A percentile compares a stretch with the other conserved stretches of the same genome.
These are phyloP conservation scores for Boletellus emodensis DNA, from an alignment of 768 basidiomycete species.

Conservation along the genomic window DNA sequence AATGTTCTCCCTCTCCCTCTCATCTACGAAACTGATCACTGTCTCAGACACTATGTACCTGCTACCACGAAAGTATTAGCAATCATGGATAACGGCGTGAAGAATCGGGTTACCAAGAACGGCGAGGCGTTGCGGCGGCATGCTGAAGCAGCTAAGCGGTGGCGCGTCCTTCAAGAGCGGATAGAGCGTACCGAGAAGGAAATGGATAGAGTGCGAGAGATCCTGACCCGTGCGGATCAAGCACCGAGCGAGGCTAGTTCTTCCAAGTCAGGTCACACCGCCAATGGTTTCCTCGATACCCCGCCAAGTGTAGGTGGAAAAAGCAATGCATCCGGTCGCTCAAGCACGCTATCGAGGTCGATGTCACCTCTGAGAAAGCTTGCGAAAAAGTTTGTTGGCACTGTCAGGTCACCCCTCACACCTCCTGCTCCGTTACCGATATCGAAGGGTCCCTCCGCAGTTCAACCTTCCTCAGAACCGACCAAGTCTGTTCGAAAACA, in stretches of 20 bases:
- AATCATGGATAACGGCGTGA: slow-evolving; percentile 92
- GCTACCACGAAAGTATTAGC: slow-evolving; percentile 88
- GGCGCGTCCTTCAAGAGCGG: slow-evolving; percentile 75
- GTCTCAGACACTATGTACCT: slow-evolving; percentile 84
- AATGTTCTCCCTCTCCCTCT: slow-evolving; percentile 19
- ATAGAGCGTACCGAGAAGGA: slow-evolving; percentile 78
- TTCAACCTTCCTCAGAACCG: slow-evolving; percentile 57
- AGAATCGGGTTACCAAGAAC: slow-evolving; percentile 92
- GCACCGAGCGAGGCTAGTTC: slow-evolving; percentile 67
- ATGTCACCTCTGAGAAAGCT: slow-evolving; percentile 80
- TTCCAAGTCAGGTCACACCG: slow-evolving; percentile 54
- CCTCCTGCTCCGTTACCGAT: slow-evolving; percentile 45
- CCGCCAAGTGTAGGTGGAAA: slow-evolving; percentile 50
- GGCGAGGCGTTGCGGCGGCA: slow-evolving; percentile 90
- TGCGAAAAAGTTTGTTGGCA: slow-evolving; percentile 64
- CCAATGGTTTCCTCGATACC: slow-evolving; percentile 62
- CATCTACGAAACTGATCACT: slow-evolving; percentile 11
- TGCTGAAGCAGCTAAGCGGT: slow-evolving; percentile 83
- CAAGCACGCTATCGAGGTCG: slow-evolving; percentile 57
- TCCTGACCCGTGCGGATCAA: slow-evolving; percentile 48
- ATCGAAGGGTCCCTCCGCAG: slow-evolving; percentile 36
- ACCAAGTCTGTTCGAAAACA: slow-evolving; percentile 45
- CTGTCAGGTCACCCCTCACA: slow-evolving; percentile 35
- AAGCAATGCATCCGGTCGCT: slow-evolving; percentile 39
- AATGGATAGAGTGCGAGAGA: slow-evolving; percentile 67